These are phyloP conservation scores for Gymnopilus junonius DNA, from an alignment of 768 basidiomycete genomes.

Conservation along the genomic window DNA sequence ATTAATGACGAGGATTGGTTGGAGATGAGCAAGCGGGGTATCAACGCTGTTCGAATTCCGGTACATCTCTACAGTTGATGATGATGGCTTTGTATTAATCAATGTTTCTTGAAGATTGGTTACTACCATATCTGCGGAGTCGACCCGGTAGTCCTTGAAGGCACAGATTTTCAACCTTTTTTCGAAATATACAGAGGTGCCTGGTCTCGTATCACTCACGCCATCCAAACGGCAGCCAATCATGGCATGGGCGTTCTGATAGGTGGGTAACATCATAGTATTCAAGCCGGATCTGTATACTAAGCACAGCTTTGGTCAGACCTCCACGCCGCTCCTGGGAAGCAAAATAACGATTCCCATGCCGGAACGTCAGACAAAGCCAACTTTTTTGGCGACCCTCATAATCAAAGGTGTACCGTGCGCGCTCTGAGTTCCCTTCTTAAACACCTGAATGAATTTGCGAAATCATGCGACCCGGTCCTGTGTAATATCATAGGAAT, in stretches of 20 bases:
- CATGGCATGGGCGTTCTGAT: conserved; percentile 76
- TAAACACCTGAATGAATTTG: conserved; percentile 27
- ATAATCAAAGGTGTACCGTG: conserved; percentile 51
- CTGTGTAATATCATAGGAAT: conserved; percentile 61
- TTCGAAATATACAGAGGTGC: conserved; percentile 61
- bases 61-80: conserved; percentile 50
- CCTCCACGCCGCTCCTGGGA: conserved; percentile 76
- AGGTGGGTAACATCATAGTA: conserved; percentile 41
- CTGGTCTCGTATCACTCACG: conserved; percentile 64
- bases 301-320: conserved; percentile 39
- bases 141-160: conserved; percentile 59
- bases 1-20: conserved; percentile 67
- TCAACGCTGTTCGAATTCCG: conserved; percentile 64
- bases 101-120: conserved; percentile 53
- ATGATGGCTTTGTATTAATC: too few species aligned
- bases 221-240: conserved; percentile 59
- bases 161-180: conserved; percentile 67
- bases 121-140: conserved; percentile 71
- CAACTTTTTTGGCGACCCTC: conserved; percentile 50
- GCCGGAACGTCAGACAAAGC: conserved; percentile 60
- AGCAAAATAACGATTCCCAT: conserved; percentile 73
- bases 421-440: conserved; percentile 51
- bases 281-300: background rate
- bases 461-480: conserved; percentile 35
- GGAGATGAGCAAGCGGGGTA: conserved; percentile 59